phyloP scores from a whole-genome alignment of 345 rosid species.

The Pistacia atlantica region DNA sequence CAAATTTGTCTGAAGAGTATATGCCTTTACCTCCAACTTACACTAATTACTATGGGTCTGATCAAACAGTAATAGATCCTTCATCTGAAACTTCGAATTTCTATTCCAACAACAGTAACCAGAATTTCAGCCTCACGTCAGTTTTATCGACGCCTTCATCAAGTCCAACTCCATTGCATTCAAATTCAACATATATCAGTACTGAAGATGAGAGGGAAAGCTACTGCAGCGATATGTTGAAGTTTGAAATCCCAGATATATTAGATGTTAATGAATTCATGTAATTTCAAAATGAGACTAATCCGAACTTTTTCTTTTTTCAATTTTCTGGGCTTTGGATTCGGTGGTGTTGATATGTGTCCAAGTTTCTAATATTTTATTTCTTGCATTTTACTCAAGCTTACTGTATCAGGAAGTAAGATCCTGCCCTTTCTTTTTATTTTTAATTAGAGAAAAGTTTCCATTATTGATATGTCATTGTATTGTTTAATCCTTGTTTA shows the following conservation, averaged over 20 bases:
- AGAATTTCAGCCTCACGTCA: slow-evolving; percentile 46
- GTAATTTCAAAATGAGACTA: slow-evolving; percentile 30
- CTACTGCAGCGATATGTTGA: slow-evolving; percentile 59
- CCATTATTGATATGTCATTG: slow-evolving; percentile 16
- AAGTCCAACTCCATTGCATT: slow-evolving; percentile 63
- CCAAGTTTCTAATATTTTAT: slow-evolving; percentile 19
- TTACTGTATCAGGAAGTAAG: slow-evolving; percentile 24
- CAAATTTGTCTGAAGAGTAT: slow-evolving; percentile 37
- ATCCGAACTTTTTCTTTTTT: neutral
- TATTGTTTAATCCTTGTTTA: neutral
- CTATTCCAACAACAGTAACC: slow-evolving; percentile 32
- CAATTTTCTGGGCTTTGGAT: slow-evolving; percentile 10
- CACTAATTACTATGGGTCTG: slow-evolving; percentile 13
- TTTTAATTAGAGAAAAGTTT: slow-evolving; percentile 18
- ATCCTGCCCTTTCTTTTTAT: neutral
- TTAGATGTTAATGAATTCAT: slow-evolving; percentile 61
- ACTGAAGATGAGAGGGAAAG: slow-evolving; percentile 85
- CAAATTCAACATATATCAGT: slow-evolving; percentile 57
- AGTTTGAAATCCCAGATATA: slow-evolving; percentile 62
- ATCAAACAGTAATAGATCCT: slow-evolving; percentile 36
- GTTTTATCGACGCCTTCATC: slow-evolving; percentile 68
- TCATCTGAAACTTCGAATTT: slow-evolving; percentile 33
- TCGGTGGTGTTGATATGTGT: slow-evolving; percentile 15
- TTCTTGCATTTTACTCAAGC: slow-evolving; percentile 9
- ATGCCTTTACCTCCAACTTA: slow-evolving; percentile 21